These are phyloP conservation scores for Cyclotella sp. DNA, from an alignment of 108 stramenopile genomes.

Conservation along the genomic window DNA sequence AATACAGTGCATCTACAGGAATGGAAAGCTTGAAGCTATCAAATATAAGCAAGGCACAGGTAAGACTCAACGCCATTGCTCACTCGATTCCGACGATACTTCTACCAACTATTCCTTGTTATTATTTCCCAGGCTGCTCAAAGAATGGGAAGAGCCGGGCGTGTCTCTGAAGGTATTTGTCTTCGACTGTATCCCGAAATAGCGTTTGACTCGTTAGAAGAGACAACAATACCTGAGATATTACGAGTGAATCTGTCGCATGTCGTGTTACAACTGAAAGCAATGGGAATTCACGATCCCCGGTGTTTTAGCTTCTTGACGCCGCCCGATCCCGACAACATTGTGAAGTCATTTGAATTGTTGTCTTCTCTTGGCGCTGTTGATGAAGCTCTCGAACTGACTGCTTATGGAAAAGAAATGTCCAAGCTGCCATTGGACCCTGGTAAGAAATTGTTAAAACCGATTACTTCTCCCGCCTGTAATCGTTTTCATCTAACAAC, in stretches of 20 bases:
- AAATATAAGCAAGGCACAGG: slow-evolving; percentile 77
- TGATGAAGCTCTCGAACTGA: slow-evolving; percentile 70
- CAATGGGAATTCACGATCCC: slow-evolving; percentile 92
- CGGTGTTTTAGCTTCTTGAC: slow-evolving; percentile 89
- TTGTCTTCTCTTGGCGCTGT: slow-evolving; percentile 71
- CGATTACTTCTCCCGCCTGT: neutral
- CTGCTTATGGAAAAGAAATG: slow-evolving; percentile 76
- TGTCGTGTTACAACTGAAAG: slow-evolving; percentile 91
- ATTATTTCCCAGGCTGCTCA: slow-evolving; percentile 61
- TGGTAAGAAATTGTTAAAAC: neutral
- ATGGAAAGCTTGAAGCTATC: slow-evolving; percentile 82
- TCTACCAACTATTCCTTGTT: neutral
- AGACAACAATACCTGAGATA: slow-evolving; percentile 89
- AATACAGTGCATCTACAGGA: slow-evolving; percentile 76
- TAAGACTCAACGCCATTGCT: neutral
- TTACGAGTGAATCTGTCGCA: slow-evolving; percentile 72
- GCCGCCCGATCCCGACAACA: slow-evolving; percentile 57
- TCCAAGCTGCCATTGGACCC: slow-evolving; percentile 81
- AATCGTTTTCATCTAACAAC: neutral
- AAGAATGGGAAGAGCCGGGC: slow-evolving; percentile 83
- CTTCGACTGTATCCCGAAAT: slow-evolving; percentile 84
- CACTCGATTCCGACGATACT: neutral
- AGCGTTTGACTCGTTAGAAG: slow-evolving; percentile 66
- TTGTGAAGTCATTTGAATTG: slow-evolving; percentile 69
- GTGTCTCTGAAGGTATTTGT: slow-evolving; percentile 74